These are phyloP conservation scores for Neovahlkampfia damariscottae DNA, from an alignment of 78 protist genomes.

Conservation along the genomic window DNA sequence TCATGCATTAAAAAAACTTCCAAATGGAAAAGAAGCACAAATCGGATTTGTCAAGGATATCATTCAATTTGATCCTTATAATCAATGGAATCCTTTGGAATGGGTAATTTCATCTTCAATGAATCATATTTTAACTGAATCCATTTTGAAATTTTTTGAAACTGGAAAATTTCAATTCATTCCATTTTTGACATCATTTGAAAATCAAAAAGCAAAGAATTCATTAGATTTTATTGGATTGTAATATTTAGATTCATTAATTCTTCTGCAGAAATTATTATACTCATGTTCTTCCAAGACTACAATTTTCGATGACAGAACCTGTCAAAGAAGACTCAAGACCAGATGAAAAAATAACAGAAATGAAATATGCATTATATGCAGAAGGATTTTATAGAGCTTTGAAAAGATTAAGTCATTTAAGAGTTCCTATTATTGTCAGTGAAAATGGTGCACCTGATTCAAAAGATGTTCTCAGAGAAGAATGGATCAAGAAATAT, in stretches of 20 bases:
- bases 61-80: not conserved
- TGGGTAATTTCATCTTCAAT: too few species aligned
- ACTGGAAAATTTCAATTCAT: not conserved
- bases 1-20: not conserved
- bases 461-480: not conserved
- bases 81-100: too few species aligned
- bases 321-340: too few species aligned
- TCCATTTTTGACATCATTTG: not conserved
- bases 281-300: too few species aligned
- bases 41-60: not conserved
- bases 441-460: conserved; percentile 18
- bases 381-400: not conserved
- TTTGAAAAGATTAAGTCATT: not conserved
- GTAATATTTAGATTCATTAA: too few species aligned
- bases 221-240: not conserved
- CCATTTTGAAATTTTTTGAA: not conserved
- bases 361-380: not conserved
- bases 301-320: too few species aligned
- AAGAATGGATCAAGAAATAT: not conserved
- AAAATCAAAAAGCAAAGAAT: not conserved
- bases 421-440: not conserved
- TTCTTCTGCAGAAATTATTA: too few species aligned
- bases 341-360: not conserved
- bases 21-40: not conserved
- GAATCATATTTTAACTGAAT: too few species aligned